phyloP scores from a whole-genome alignment of 768 basidiomycete genomes.

The Mycena epipterygia region DNA sequence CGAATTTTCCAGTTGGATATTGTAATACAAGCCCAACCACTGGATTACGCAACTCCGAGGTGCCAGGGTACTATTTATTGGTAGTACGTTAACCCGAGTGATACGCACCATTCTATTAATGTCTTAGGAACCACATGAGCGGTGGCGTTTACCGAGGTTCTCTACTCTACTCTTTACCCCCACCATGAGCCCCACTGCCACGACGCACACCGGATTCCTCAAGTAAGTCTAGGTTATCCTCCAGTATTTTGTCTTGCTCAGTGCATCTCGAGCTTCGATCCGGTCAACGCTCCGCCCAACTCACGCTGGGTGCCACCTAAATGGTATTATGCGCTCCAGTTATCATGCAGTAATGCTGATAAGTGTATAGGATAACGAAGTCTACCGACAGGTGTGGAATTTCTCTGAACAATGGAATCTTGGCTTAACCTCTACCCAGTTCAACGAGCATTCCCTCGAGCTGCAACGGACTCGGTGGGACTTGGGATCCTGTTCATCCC shows the following conservation, averaged over 20 bases:
- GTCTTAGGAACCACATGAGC: background rate
- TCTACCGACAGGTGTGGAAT: constrained; percentile 1
- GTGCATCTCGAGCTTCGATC: constrained; percentile 22
- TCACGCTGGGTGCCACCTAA: constrained; percentile 33
- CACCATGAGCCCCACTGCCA: background rate
- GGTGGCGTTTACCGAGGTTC: background rate
- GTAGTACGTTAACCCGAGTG: too few species aligned
- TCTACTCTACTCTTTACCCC: background rate
- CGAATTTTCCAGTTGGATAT: too few species aligned
- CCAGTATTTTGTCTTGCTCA: too few species aligned
- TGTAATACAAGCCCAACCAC: too few species aligned
- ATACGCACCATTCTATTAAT: too few species aligned
- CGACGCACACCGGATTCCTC: background rate
- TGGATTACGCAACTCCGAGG: too few species aligned
- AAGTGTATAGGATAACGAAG: constrained; percentile 16
- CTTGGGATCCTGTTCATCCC: constrained; percentile 24
- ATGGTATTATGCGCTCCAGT: constrained; percentile 9
- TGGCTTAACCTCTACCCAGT: background rate
- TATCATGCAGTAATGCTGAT: background rate
- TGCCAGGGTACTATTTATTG: too few species aligned
- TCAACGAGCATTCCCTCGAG: background rate
- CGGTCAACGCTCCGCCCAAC: constrained; percentile 23
- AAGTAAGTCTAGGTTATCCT: background rate
- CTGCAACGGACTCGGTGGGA: constrained; percentile 21
- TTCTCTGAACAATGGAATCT: too few species aligned